Evolutionary conservation across 306 rosid species (phyloP), one percentile per base, ranked within the genome.

Genomic region (Amphicarpaea edgeworthii): DNA sequence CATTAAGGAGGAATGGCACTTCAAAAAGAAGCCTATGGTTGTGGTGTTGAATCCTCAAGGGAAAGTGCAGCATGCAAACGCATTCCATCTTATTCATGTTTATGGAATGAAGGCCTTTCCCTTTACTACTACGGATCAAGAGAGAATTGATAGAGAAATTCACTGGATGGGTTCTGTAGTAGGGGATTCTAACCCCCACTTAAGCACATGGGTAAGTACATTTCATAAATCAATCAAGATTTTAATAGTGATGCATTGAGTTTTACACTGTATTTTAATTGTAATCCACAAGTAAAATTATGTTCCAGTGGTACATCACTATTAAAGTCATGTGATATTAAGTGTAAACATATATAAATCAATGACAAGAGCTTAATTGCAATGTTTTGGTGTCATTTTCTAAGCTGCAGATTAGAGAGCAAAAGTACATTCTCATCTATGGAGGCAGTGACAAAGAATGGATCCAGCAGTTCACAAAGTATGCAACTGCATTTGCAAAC

Each of bases 381-480:
- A n/a, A n/a, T n/a, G n/a, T n/a, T n/a, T n/a, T n/a, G n/a, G n/a
- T n/a, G n/a, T n/a, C n/a, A n/a, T n/a, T n/a, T n/a, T n/a, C n/a
- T n/a, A n/a, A n/a, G n/a, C n/a, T n/a, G 45, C 87, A 92, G 97
- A 45, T 85, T 0, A 86, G 76, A 42, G 86, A 90, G 81, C 70
- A 81, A 0, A 92, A 80, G 57, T 80, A 75, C 57, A 88, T 90
- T 9, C 75, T 92, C 78, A 85, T 88, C 68, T 88, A 88, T 15
- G 97, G 97, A 14, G 93, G 96, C 3, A 66, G 81, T 2, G 88
- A 84, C 83, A 76, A 79, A 6, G 85, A 75, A 0, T 89, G 93
- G 96, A 65, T 92, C 41, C 88, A 89, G 17, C 79, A 85, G 34
- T 88, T 92, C 66, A 83, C 82, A 0, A 86, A 84, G 68, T 83